Percentiles rank a stretch among this genome's conserved stretches.
Evolutionary conservation across 768 basidiomycete species (phyloP).

Genomic region (Amanita pallidorosea): DNA sequence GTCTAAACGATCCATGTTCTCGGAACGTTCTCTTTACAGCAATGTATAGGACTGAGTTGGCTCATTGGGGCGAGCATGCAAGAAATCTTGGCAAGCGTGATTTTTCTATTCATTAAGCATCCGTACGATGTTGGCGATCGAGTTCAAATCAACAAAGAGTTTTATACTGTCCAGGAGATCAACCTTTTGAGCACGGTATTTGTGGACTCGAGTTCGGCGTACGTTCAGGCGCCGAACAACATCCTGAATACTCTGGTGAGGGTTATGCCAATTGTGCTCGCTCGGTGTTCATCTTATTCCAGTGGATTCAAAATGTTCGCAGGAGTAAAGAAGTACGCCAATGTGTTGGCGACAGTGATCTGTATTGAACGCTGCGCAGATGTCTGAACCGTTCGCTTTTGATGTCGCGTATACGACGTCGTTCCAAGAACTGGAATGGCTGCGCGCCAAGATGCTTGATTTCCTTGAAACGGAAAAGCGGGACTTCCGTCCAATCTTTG

Average conservation of each 20-base stretch:
- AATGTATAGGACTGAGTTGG: conserved; percentile 59
- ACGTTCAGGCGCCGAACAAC: conserved; percentile 66
- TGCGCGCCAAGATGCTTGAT: conserved; percentile 69
- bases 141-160: conserved; percentile 38
- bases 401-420: conserved; percentile 70
- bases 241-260: conserved; percentile 45
- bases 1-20: conserved; percentile 8
- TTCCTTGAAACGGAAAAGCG: conserved; percentile 65
- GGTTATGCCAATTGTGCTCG: neutral
- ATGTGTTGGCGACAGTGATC: neutral
- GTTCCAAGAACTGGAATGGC: conserved; percentile 71
- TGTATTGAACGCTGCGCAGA: conserved; percentile 19
- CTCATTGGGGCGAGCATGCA: conserved; percentile 74
- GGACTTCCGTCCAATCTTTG: conserved; percentile 69
- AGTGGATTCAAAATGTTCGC: conserved; percentile 67
- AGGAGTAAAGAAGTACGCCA: conserved; percentile 50
- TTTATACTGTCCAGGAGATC: conserved; percentile 83
- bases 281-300: conserved; percentile 1
- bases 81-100: conserved; percentile 76
- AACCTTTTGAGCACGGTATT: conserved; percentile 71
- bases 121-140: conserved; percentile 79
- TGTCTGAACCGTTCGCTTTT: conserved; percentile 75
- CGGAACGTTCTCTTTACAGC: conserved; percentile 3
- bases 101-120: conserved; percentile 86
- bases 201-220: conserved; percentile 44